Conservation (phyloP, 2,329 filamentous ascomycete species). For the Calonectria pseudoreteaudii region DNA sequence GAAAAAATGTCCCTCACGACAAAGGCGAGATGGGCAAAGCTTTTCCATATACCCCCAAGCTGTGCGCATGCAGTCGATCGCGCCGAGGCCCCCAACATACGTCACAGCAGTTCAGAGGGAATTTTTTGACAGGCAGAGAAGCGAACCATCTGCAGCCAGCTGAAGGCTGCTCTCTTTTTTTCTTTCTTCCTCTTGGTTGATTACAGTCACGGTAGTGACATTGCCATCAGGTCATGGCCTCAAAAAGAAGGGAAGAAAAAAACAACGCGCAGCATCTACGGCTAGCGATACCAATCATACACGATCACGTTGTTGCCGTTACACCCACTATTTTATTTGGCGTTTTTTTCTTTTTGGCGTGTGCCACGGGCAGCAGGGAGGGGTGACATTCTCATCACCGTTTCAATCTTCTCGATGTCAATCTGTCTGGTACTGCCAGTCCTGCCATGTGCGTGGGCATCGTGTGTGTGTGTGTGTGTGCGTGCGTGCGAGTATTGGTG, state of each 20-base stretch:
- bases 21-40: not conserved
- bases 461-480: not conserved
- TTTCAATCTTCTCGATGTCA: not conserved
- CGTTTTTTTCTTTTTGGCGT: not conserved
- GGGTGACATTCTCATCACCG: not conserved
- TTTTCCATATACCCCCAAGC: not conserved
- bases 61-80: not conserved
- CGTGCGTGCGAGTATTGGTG: not conserved
- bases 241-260: not conserved
- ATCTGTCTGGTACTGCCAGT: not conserved
- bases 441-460: not conserved
- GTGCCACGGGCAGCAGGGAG: not conserved
- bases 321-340: not conserved
- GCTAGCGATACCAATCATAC: constrained; percentile 15
- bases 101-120: not conserved
- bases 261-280: not conserved
- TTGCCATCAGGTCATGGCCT: constrained; percentile 12
- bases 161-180: not conserved
- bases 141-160: not conserved
- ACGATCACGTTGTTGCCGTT: not conserved
- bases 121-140: constrained; percentile 3
- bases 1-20: not conserved
- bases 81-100: not conserved
- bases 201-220: not conserved
- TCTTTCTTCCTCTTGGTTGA: not conserved